These are phyloP conservation scores for Thyridium curvatum DNA, from an alignment of 2,329 filamentous ascomycete species.

Conservation along the genomic window DNA sequence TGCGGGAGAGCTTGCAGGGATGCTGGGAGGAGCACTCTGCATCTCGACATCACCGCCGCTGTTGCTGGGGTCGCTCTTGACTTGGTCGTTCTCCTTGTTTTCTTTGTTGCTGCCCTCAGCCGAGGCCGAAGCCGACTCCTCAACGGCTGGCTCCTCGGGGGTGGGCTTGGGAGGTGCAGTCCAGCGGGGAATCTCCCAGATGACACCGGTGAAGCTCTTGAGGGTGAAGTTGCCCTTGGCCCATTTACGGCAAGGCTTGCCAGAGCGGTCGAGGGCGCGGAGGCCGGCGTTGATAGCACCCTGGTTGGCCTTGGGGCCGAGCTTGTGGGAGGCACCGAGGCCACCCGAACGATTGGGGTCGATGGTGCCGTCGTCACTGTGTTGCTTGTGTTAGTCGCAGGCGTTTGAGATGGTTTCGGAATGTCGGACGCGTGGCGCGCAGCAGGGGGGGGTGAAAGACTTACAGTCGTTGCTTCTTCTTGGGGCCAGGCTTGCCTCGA, in stretches of 20 bases:
- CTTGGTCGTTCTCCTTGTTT: constrained; percentile 53
- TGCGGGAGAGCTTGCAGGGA: constrained; percentile 45
- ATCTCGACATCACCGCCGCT: constrained; percentile 44
- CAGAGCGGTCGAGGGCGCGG: constrained; percentile 85
- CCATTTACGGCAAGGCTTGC: constrained; percentile 91
- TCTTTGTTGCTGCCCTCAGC: constrained; percentile 52
- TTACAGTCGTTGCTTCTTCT: constrained; percentile 94
- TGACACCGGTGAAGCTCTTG: constrained; percentile 86
- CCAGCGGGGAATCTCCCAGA: constrained; percentile 81
- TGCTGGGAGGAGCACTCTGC: constrained; percentile 40
- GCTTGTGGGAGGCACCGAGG: constrained; percentile 62
- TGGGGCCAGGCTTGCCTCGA: constrained; percentile 84
- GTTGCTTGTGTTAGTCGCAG: constrained; percentile 1
- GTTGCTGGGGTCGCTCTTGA: constrained; percentile 34
- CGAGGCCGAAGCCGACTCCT: constrained; percentile 35
- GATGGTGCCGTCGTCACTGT: constrained; percentile 56
- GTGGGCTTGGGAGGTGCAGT: constrained; percentile 59
- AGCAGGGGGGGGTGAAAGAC: constrained; percentile 40
- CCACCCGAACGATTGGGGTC: constrained; percentile 47
- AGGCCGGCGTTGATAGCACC: constrained; percentile 96
- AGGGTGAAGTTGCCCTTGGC: constrained; percentile 72
- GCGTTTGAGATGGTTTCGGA: constrained; percentile 5
- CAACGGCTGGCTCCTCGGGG: constrained; percentile 33
- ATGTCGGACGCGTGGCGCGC: too few relatives aligned
- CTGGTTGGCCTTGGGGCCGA: constrained; percentile 93